Conservation (phyloP, 2,329 filamentous ascomycete species). For the Aspergillus pseudotamarii region DNA sequence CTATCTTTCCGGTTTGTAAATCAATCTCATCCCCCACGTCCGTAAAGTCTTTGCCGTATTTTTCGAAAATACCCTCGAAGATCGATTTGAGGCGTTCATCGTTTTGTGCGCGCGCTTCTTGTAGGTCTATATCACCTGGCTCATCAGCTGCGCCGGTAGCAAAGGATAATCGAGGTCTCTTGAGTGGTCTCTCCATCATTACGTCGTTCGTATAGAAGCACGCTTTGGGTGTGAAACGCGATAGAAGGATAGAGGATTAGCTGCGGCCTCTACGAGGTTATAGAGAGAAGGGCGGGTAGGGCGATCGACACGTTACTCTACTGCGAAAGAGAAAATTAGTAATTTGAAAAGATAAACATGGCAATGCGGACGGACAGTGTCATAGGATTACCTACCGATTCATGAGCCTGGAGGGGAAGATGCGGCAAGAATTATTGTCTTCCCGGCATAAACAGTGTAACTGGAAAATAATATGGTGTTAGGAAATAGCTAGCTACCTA, state of each 20-base stretch:
- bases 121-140: constrained; percentile 55
- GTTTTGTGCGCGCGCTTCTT: constrained; percentile 66
- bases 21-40: constrained; percentile 89
- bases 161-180: constrained; percentile 59
- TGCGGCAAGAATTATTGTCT: not conserved
- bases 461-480: not conserved
- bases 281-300: not conserved
- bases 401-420: not conserved
- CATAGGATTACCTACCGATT: not conserved
- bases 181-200: constrained; percentile 46
- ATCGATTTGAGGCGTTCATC: constrained; percentile 75
- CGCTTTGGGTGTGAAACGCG: not conserved
- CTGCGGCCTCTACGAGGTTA: not conserved
- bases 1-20: constrained; percentile 74
- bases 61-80: constrained; percentile 86
- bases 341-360: not conserved
- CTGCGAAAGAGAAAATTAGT: not conserved
- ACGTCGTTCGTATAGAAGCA: not conserved
- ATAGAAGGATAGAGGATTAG: not conserved
- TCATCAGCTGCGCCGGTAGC: constrained; percentile 27
- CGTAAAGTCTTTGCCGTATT: constrained; percentile 81
- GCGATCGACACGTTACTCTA: not conserved
- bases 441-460: not conserved
- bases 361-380: not conserved
- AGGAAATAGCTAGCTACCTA: not conserved